A percentile compares a stretch with the other conserved stretches of the same genome.
Evolutionary conservation across 306 rosid genomes (phyloP).

Genomic region (Dryas alaskensis): DNA sequence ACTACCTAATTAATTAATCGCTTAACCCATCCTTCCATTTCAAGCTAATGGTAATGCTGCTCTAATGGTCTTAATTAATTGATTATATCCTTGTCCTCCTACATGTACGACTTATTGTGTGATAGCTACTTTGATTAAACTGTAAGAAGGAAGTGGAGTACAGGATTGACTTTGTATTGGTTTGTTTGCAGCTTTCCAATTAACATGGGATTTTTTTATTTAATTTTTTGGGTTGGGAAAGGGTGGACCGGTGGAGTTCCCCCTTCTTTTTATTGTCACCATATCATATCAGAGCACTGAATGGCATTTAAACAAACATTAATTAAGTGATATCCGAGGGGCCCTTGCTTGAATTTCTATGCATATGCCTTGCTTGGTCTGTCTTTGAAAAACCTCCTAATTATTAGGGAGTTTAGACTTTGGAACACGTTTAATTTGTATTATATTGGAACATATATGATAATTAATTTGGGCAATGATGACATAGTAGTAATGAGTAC

Average conservation of each 20-base stretch:
- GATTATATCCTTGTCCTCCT: background rate
- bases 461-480: background rate
- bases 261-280: background rate
- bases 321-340: background rate
- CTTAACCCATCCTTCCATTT: constrained; percentile 2
- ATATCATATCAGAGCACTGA: background rate
- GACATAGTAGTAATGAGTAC: background rate
- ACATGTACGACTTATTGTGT: constrained; percentile 3
- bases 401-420: constrained; percentile 1
- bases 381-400: background rate
- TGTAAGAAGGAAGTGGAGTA: background rate
- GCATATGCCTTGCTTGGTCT: background rate
- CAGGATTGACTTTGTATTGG: background rate
- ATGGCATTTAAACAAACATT: background rate
- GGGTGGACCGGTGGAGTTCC: too few species aligned
- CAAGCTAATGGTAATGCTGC: background rate
- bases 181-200: background rate
- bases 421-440: background rate
- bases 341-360: background rate
- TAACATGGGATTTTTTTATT: background rate
- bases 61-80: background rate
- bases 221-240: too few species aligned
- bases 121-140: background rate
- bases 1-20: background rate
- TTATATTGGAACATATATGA: background rate